Base-by-base conservation (phyloP, 2,329 filamentous ascomycete genomes). In the Rhynchosporium secalis region DNA sequence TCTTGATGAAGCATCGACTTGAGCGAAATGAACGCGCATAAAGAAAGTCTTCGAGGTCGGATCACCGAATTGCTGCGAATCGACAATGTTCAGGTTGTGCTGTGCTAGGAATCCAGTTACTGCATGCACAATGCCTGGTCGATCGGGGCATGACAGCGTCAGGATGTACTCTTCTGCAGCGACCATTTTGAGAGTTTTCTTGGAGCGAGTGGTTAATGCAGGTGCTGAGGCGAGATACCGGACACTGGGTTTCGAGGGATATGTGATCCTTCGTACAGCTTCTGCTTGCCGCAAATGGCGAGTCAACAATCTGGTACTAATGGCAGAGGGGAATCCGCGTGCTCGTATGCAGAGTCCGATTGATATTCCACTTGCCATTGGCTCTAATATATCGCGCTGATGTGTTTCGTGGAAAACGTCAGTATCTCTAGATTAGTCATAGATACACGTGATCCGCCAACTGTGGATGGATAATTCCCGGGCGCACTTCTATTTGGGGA, bases 21-120 rank as follows among this genome's bases (percentile, higher is more conserved):
- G 84, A 9, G 86, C 88, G 71, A 94, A 94, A 76, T 93, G 90
- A 70, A 94, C 89, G 74, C 91, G 85, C 91, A 95, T 94, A 79
- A 95, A 95, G 80, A 95, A 95, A 62, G 83, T 88, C 73, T 89
- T 79, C 26, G 87, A 89, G 29, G 80, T 83, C 31, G 86, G 85
- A 76, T 94, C 91, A 47, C 86, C 89, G 80, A 91, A 95, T 78
- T 95, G 91, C 77, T 92, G 90, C 67, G 92, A 84, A 77, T 95
- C 90, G 67, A 94, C 80, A 74, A 95, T 91, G 77, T 92, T 95
- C 77, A 93, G 83, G 71, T 86, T 83, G 75, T 90, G 84, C 65
- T 83, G 77, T 52, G 90, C 89, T 66, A 95, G 84, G 70, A 94
- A 82, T 65, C 87, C 89, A 7, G 91, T 94, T 68, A 95, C 90